Conservation (phyloP, 225 moss, liverwort and hornwort species). For the Climacium dendroides region DNA sequence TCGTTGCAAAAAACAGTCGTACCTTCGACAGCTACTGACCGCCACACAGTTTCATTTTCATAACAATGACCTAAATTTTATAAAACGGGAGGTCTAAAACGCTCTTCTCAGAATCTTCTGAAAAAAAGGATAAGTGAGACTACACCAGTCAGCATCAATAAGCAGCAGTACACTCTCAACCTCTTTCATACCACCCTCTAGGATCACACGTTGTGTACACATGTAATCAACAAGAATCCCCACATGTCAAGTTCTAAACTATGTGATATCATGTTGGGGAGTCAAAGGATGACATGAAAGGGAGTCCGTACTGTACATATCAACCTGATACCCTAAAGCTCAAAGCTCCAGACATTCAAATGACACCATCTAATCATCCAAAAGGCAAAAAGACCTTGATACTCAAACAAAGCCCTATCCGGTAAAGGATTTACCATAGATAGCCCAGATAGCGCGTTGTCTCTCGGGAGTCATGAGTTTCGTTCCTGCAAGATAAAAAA, state of each 20-base stretch:
- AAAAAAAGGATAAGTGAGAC: neutral
- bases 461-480: constrained; percentile 92
- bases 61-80: neutral
- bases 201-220: neutral
- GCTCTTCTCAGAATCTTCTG: neutral
- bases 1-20: neutral
- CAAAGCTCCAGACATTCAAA: neutral
- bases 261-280: neutral
- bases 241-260: neutral
- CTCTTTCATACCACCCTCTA: neutral
- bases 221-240: neutral
- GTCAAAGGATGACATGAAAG: neutral
- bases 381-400: neutral
- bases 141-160: neutral
- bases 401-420: neutral
- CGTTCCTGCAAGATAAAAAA: constrained; percentile 40
- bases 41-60: neutral
- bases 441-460: constrained; percentile 94
- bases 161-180: neutral
- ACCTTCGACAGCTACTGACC: neutral
- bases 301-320: neutral
- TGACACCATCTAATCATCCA: neutral
- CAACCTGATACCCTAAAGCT: neutral
- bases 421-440: constrained; percentile 40
- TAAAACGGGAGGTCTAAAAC: neutral